Evolutionary conservation across 139 green algal genomes (phyloP), one percentile per base, ranked within the genome.

Genomic region (Chlamydomonas applanata): DNA sequence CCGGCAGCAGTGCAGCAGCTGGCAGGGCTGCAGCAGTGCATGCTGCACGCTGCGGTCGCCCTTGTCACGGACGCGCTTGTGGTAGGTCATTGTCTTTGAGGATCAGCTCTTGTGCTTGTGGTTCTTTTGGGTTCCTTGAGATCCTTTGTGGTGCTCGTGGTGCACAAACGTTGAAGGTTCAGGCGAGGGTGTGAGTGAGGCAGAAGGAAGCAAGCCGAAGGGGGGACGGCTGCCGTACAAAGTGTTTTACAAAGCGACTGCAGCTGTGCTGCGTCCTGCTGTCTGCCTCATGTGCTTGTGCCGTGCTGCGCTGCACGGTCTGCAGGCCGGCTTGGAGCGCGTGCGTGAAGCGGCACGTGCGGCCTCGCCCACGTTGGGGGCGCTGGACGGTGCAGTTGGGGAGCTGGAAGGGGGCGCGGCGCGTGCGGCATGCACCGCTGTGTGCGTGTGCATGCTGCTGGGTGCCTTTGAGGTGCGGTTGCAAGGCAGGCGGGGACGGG

Each of bases 361-460:
- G 11, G 7, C 40, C 11, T 7, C 40, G 7, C 40, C 40, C 40
- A 49, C 40, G 7, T 19, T 49, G 7, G 40, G 7, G 7, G 40
- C 11, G 40, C 11, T 49, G 40, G 40, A 49, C 11, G 40, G 40
- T 49, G 40, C 11, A 11, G 40, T 29, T 32, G 19, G 2, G 53
- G 3, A 82, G 62, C 40, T 66, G 29, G 64, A 56, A 14, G 46
- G 46, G 14, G 70, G 64, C 0, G 30, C 32, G 19, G 54, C 64
- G 63, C 59, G 69, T 22, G 79, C 80, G 25, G 79, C 75, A 19
- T 83, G 75, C 14, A 65, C 75, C 0, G 78, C 77, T 16, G 74
- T 90, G n/a, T 33, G 63, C 46, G 62, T 62, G 65, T 84, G 80
- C 53, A 57, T 89, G 52, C 62, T 83, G 63, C 63, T 84, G 35